Conservation (phyloP, 1,284 basidiomycete species). For the Inonotus hispidus region DNA sequence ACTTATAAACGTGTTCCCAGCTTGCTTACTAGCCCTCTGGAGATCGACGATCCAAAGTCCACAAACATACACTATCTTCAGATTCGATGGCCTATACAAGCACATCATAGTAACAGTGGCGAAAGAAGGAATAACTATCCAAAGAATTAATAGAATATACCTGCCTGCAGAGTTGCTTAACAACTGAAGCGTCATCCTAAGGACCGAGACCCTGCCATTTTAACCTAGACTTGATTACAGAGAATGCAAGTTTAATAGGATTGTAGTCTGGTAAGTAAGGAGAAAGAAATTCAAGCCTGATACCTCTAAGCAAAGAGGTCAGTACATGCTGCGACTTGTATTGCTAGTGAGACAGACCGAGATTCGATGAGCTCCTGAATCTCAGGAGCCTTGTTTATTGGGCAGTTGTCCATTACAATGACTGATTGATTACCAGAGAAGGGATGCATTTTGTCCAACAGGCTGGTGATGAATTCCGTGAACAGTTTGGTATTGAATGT, state of each 20-base stretch:
- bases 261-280: slow-evolving; percentile 23
- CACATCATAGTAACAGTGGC: background rate
- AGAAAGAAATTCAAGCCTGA: slow-evolving; percentile 18
- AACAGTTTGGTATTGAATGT: background rate
- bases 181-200: background rate
- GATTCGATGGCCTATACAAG: background rate
- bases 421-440: background rate
- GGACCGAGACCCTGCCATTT: background rate
- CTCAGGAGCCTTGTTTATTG: background rate
- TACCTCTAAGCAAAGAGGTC: slow-evolving; percentile 7
- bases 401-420: background rate
- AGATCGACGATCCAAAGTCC: background rate
- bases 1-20: too few species aligned
- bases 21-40: background rate
- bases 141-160: background rate
- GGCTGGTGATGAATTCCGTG: background rate
- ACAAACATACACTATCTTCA: background rate
- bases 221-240: background rate
- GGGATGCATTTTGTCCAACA: background rate
- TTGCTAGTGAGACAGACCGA: background rate
- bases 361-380: background rate
- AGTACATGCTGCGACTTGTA: background rate
- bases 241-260: slow-evolving; percentile 22
- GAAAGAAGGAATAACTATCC: background rate
- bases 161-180: background rate